Evolutionary conservation across 306 rosid genomes (phyloP).

Genomic region (Cicer bijugum): DNA sequence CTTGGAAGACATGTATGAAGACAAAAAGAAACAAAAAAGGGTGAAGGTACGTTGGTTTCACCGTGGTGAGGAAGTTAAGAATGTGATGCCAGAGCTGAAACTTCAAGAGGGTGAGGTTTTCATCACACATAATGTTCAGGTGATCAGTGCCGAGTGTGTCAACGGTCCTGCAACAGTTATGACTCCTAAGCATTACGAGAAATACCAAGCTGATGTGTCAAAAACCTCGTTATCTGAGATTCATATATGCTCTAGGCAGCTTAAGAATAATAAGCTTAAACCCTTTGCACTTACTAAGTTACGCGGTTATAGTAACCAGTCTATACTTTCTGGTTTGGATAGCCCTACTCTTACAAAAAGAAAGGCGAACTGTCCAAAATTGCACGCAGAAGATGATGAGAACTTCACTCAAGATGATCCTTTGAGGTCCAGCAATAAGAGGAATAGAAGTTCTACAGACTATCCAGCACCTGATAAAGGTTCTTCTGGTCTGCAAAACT

Average conservation of each 20-base stretch:
- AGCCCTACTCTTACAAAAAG: constrained; percentile 51
- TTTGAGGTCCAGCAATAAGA: constrained; percentile 51
- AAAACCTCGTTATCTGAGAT: constrained; percentile 55
- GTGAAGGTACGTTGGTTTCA: constrained; percentile 86
- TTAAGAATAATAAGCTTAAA: constrained; percentile 61
- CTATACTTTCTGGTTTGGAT: constrained; percentile 58
- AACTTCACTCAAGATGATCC: constrained; percentile 53
- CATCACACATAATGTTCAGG: constrained; percentile 84
- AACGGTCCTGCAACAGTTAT: constrained; percentile 79
- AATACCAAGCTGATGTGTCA: constrained; percentile 50
- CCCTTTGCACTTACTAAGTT: constrained; percentile 73
- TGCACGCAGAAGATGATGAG: constrained; percentile 51
- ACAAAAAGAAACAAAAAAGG: constrained; percentile 73
- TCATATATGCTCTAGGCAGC: constrained; percentile 71
- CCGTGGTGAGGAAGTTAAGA: constrained; percentile 65
- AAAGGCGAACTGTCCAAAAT: constrained; percentile 46
- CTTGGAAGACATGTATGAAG: constrained; percentile 91
- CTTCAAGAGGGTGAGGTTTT: constrained; percentile 76
- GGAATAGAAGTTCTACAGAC: constrained; percentile 49
- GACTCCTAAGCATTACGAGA: constrained; percentile 78
- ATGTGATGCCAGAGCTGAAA: constrained; percentile 58
- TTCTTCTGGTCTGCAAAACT: constrained; percentile 44
- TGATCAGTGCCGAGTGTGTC: constrained; percentile 78
- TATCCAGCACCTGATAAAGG: constrained; percentile 51
- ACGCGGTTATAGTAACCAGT: constrained; percentile 71